Evolutionary conservation across 805 yeast species (phyloP), one percentile per base, ranked within the genome.

Genomic region (Lipomyces anomalus): DNA sequence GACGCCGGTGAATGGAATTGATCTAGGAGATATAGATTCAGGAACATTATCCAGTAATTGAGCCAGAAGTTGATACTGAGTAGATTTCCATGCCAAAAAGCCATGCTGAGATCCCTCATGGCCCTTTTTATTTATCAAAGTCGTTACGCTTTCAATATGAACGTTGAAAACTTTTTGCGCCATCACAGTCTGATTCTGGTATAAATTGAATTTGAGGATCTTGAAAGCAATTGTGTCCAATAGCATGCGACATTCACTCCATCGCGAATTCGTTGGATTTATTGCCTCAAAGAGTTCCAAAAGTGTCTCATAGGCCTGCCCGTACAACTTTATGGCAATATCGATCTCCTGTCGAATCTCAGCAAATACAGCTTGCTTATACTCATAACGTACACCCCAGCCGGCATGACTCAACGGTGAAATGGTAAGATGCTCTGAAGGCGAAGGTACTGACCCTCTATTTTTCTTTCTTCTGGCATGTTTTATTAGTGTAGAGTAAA

Each of bases 1-100:
- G 17, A 35, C 41, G 3, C 42, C 63, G 57, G 2, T 70, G 68
- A 43, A 62, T 47, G 6, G 69, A 61, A 13, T 57, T 50, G 13
- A 68, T 3, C 57, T 43, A 4, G 75, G 74, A 3, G 74, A 61
- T 3, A 67, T 44, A 9, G 57, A 53, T 1, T 62, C 64, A 0
- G 84, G 84, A 1, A 75, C 67, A n/a, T 63, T 42, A 6, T 66
- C 70, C 42, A 79, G 63, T 16, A 82, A 60, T 46, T 80, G 76
- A 0, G 83, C 86, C 9, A 84, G 64, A 79, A 83, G 75, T 35
- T 76, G 73, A 52, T 76, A 74, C 57, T 84, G 94, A n/a, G 65
- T 58, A 0, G 80, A 72, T 7, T 71, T 56, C 94, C 94, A 84
- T 34, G 70, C 61, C 20, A 58, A 52, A 4, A 63, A 64, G 0